Evolutionary conservation across 208 protist genomes (phyloP), one percentile per base, ranked within the genome.

Genomic region (Acanthamoeba sp.): DNA sequence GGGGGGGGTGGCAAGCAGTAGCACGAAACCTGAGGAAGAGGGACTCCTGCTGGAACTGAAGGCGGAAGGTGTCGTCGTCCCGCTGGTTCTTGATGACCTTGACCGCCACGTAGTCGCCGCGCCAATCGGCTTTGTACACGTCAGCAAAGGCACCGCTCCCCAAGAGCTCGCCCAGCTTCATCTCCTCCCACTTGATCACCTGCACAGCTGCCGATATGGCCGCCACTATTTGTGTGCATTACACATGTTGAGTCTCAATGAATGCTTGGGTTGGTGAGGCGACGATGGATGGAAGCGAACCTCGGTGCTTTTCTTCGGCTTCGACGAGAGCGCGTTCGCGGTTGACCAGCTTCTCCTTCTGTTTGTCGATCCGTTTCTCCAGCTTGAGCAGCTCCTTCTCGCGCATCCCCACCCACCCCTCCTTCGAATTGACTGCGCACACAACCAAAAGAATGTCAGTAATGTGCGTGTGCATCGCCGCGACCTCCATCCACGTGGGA

Each of bases 81-180:
- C 40, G 38, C 45, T 87, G 76, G n/a, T 57, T 55, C 27, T 57
- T 57, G 45, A 45, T 87, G 55, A 87, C 93, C 42, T 96, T 96
- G 18, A 96, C 88, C 9, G 95, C 95, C 1, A 96, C 95, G 12
- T 93, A 89, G 34, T 76, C 95, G 16, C 95, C 95, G 71, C 93
- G 82, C 93, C 93, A 95, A 14, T 34, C 71, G 9, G 94, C 95
- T 45, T 93, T 34, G 66, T 94, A 95, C 27, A 96, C 95, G 55
- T 95, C 91, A 52, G 85, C 94, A 90, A 94, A 95, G 22, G 87
- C 94, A 10, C 94, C 94, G 32, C 76, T 48, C 12, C 94, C 94
- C n/a, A 95, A 87, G 50, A 62, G 42, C 6, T 50, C 57, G 12
- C 90, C 69, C 36, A 78, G 10, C 69, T 45, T 42, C 69, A 78